Evolutionary conservation across 371 early-diverging fungal genomes (phyloP), one percentile per base, ranked within the genome.

Genomic region (Batkoa obscura): DNA sequence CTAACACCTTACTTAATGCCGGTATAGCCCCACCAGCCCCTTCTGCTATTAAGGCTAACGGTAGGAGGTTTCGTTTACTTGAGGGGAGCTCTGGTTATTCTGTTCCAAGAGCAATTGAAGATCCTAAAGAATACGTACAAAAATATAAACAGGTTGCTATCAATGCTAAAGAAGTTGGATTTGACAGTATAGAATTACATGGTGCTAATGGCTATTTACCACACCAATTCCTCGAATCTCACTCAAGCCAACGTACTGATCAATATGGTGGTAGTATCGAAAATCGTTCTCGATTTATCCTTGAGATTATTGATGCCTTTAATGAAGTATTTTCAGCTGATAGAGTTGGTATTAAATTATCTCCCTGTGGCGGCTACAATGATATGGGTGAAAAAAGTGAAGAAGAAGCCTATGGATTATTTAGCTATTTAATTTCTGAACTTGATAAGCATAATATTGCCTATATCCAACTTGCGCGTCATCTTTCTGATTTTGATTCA

Each of bases 311-410:
- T 31, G 53, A 67, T 6, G 71, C 89, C 38, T 88, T 84, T 59
- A 71, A 86, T 55, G 79, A 91, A 34, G 55, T 92, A 1, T 89
- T 86, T 4, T 71, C 75, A 31, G 68, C 79, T 0, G 90, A 92
- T 50, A 76, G 74, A 64, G 72, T 78, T 5, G 78, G 70, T 31
- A 70, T 66, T 8, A 60, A 66, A n/a, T 68, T 69, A 31, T 69
- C 35, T 38, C 58, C 51, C 3, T 81, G 84, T 84, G 74, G 69
- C 30, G 55, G 74, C 1, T 73, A 81, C 31, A 84, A 90, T 41
- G 72, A 80, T 3, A 66, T 81, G 3, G 64, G 68, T 32, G 67
- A 84, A 34, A 66, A 74, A n/a, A 66, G 68, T 32, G 59, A 65
- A 37, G 71, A 84, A 15, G 66, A 75, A 33, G 64, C 66, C 5